A percentile compares a stretch with the other conserved stretches of the same genome.
Evolutionary conservation across 768 basidiomycete genomes (phyloP).

Genomic region (Butyriboletus loyo): DNA sequence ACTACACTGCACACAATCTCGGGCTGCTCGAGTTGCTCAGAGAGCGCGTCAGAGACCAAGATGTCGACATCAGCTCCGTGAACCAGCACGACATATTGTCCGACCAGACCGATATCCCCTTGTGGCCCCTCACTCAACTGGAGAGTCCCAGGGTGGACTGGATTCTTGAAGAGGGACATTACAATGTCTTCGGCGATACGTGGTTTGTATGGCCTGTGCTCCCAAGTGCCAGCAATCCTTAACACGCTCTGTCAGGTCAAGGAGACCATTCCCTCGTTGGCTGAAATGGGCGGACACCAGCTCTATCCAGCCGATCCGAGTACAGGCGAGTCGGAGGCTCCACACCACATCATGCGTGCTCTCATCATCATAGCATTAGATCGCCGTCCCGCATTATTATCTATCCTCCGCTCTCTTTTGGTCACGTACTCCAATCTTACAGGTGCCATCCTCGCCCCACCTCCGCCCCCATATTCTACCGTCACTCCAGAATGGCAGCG

Average conservation of each 20-base stretch:
- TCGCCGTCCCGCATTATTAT: constrained; percentile 69
- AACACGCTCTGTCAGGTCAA: constrained; percentile 50
- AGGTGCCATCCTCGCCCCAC: constrained; percentile 63
- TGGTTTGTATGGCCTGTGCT: constrained; percentile 69
- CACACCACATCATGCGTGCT: background rate
- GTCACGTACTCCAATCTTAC: constrained; percentile 77
- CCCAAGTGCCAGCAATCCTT: constrained; percentile 12
- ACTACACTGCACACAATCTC: constrained; percentile 74
- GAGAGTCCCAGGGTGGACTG: constrained; percentile 89
- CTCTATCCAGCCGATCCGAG: constrained; percentile 74
- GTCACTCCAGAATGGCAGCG: constrained; percentile 67
- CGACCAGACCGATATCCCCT: constrained; percentile 72
- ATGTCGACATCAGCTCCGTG: constrained; percentile 34
- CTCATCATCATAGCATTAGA: constrained; percentile 43
- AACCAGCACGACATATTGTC: constrained; percentile 62
- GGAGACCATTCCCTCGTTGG: constrained; percentile 78
- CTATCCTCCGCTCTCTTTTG: constrained; percentile 72
- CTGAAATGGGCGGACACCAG: constrained; percentile 75
- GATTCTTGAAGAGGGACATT: constrained; percentile 83
- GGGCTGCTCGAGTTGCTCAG: constrained; percentile 60
- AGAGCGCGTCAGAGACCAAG: constrained; percentile 44
- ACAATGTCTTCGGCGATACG: constrained; percentile 81
- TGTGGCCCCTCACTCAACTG: constrained; percentile 71
- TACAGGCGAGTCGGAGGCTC: constrained; percentile 45
- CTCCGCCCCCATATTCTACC: constrained; percentile 44